phyloP scores from a whole-genome alignment of 1,284 basidiomycete species.

The Microbotryum lychnidis-dioicae region DNA sequence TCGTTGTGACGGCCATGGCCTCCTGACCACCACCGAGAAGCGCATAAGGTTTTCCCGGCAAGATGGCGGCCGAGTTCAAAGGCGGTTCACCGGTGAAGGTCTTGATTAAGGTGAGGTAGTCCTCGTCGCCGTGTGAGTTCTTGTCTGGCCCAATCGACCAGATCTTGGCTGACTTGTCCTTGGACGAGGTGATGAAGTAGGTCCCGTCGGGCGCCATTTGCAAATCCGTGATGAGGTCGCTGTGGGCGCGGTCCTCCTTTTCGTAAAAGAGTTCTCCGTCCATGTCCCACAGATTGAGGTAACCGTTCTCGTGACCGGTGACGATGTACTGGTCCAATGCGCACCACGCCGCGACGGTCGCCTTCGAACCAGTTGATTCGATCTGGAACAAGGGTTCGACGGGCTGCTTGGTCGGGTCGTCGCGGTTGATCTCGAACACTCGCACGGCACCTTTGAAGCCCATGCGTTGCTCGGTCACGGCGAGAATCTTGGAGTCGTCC shows the following conservation, averaged over 20 bases:
- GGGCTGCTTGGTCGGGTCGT: constrained; percentile 66
- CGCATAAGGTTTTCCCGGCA: constrained; percentile 69
- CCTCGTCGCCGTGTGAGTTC: constrained; percentile 81
- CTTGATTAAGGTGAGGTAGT: constrained; percentile 72
- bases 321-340: constrained; percentile 70
- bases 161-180: constrained; percentile 92
- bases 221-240: constrained; percentile 73
- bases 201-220: constrained; percentile 83
- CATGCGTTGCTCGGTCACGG: constrained; percentile 95
- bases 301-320: constrained; percentile 93
- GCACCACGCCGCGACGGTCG: constrained; percentile 88
- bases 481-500: constrained; percentile 69
- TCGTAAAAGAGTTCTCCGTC: constrained; percentile 74
- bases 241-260: constrained; percentile 70
- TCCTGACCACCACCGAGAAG: constrained; percentile 84
- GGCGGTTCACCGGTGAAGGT: constrained; percentile 90
- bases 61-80: constrained; percentile 84
- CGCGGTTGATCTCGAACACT: constrained; percentile 77
- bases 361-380: constrained; percentile 84
- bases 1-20: constrained; percentile 95
- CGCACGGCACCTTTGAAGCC: constrained; percentile 74
- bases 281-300: constrained; percentile 61
- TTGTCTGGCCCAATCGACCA: constrained; percentile 37
- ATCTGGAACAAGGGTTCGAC: constrained; percentile 68
- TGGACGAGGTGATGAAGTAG: constrained; percentile 92